Evolutionary conservation across 2,329 filamentous ascomycete genomes (phyloP).

Genomic region (Ascocoryne sarcoides): DNA sequence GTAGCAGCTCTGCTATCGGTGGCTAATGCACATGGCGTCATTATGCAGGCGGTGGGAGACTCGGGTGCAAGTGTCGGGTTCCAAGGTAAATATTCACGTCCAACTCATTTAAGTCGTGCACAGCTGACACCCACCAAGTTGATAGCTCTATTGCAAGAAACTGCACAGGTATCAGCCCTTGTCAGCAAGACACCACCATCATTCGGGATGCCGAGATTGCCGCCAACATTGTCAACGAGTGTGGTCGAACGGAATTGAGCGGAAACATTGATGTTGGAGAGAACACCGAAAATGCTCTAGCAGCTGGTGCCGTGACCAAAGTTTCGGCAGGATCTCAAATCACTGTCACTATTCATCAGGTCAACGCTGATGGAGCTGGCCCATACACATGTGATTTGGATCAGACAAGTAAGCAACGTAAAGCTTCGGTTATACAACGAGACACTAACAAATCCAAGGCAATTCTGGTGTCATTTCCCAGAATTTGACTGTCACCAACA

Average conservation of each 20-base stretch:
- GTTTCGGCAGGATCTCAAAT: slow-evolving; percentile 38
- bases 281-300: slow-evolving; percentile 43
- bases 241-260: slow-evolving; percentile 50
- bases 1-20: slow-evolving; percentile 30
- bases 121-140: slow-evolving; percentile 30
- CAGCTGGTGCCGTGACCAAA: slow-evolving; percentile 38
- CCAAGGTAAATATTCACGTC: slow-evolving; percentile 30
- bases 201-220: slow-evolving; percentile 49
- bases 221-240: slow-evolving; percentile 47
- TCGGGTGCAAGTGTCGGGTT: slow-evolving; percentile 34
- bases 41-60: slow-evolving; percentile 38
- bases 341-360: slow-evolving; percentile 34
- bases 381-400: slow-evolving; percentile 48
- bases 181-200: slow-evolving; percentile 48
- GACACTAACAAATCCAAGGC: too few relatives aligned
- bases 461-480: slow-evolving; percentile 24
- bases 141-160: slow-evolving; percentile 48
- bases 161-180: slow-evolving; percentile 37
- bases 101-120: not conserved
- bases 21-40: slow-evolving; percentile 37
- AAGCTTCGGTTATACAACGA: too few relatives aligned
- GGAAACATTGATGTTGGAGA: slow-evolving; percentile 55
- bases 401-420: slow-evolving; percentile 37
- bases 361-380: slow-evolving; percentile 45
- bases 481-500: slow-evolving; percentile 46